These are phyloP conservation scores for Hymenoscyphus linearis DNA, from an alignment of 2,329 filamentous ascomycete species.

Conservation along the genomic window DNA sequence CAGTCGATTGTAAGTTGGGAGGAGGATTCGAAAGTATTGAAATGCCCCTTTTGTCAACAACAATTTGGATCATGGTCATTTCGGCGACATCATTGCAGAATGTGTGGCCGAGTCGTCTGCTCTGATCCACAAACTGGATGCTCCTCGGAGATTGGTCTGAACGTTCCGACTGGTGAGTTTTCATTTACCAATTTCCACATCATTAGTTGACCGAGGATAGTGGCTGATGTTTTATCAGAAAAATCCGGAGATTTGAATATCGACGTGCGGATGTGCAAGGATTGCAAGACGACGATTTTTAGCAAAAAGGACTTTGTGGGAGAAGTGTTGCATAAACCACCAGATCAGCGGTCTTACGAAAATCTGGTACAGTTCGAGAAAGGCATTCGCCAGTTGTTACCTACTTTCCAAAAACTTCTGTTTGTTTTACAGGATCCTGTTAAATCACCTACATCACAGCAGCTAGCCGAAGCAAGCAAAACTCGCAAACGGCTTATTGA, in stretches of 20 bases:
- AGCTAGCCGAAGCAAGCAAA: constrained; percentile 64
- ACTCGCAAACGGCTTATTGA: constrained; percentile 67
- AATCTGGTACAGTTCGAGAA: constrained; percentile 66
- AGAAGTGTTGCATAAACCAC: constrained; percentile 51
- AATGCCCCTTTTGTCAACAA: constrained; percentile 93
- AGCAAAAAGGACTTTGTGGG: constrained; percentile 61
- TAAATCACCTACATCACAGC: constrained; percentile 40
- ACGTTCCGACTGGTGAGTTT: constrained; percentile 60
- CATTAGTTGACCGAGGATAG: constrained; percentile 26
- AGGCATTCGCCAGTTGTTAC: constrained; percentile 62
- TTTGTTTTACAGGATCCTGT: constrained; percentile 60
- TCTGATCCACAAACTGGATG: constrained; percentile 80
- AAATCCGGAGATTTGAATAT: constrained; percentile 58
- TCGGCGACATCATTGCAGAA: constrained; percentile 86
- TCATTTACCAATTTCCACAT: constrained; percentile 1
- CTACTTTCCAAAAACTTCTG: constrained; percentile 64
- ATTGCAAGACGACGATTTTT: constrained; percentile 71
- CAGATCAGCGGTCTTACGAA: constrained; percentile 60
- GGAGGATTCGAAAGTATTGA: constrained; percentile 72
- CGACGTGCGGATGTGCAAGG: constrained; percentile 86
- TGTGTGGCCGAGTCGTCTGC: constrained; percentile 90
- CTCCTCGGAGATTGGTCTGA: constrained; percentile 77
- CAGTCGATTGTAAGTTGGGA: constrained; percentile 95
- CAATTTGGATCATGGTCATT: constrained; percentile 93
- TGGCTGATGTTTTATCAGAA: constrained; percentile 38